A percentile compares a stretch with the other conserved stretches of the same genome.
phyloP scores from a whole-genome alignment of 352 stramenopile species.

The Globisporangium radiosum region DNA sequence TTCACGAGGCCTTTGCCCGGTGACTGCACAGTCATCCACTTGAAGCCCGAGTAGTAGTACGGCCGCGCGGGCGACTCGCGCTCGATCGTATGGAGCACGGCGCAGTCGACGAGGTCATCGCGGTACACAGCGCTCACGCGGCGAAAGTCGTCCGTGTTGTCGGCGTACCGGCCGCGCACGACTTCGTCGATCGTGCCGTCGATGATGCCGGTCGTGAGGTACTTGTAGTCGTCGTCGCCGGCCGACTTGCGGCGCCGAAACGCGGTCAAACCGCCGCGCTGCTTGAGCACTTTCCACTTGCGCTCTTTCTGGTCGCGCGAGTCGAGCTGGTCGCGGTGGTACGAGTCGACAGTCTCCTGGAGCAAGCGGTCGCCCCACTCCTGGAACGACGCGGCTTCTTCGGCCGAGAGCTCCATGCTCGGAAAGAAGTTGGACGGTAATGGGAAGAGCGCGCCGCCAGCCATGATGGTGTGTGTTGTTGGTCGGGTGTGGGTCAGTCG shows the following conservation, averaged over 20 bases:
- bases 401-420: conserved; percentile 33
- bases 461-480: conserved; percentile 9
- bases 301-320: conserved; percentile 49
- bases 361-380: conserved; percentile 57
- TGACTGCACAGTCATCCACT: conserved; percentile 75
- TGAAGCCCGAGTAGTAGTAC: conserved; percentile 75
- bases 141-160: conserved; percentile 60
- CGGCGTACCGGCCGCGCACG: conserved; percentile 67
- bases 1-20: conserved; percentile 67
- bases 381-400: conserved; percentile 50
- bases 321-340: conserved; percentile 62
- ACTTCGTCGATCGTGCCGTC: conserved; percentile 71
- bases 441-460: conserved; percentile 31
- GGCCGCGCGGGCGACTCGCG: conserved; percentile 34
- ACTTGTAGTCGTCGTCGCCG: conserved; percentile 48
- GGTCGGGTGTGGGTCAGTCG: too few relatives aligned
- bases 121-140: conserved; percentile 70
- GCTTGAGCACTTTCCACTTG: conserved; percentile 72
- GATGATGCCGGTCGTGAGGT: conserved; percentile 53
- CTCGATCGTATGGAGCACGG: conserved; percentile 60
- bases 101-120: conserved; percentile 72
- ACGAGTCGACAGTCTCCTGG: conserved; percentile 59
- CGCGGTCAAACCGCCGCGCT: conserved; percentile 45
- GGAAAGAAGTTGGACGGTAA: conserved; percentile 57
- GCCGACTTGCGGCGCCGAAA: conserved; percentile 47